A percentile compares a stretch with the other conserved stretches of the same genome.
Evolutionary conservation across 305 asterid genomes (phyloP).

Genomic region (Petunia hybrid): DNA sequence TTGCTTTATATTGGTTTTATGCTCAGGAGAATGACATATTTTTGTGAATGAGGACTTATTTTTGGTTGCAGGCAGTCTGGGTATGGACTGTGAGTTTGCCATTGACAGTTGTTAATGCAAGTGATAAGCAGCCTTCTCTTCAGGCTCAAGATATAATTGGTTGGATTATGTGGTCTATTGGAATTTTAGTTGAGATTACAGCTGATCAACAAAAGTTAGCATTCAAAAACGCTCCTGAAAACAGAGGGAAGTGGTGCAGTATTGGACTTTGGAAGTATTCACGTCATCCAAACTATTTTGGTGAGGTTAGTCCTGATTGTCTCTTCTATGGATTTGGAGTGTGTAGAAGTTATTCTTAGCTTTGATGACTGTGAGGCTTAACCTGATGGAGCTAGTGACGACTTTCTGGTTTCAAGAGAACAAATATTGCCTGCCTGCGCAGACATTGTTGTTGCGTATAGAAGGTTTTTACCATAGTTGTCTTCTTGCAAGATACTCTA

Average conservation of each 20-base stretch:
- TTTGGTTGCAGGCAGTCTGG: constrained; percentile 80
- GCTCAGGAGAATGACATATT: constrained; percentile 12
- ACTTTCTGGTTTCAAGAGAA: not conserved
- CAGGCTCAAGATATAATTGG: constrained; percentile 73
- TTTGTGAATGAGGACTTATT: not conserved
- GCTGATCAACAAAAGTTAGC: constrained; percentile 87
- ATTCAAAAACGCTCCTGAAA: constrained; percentile 72
- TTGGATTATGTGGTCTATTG: constrained; percentile 81
- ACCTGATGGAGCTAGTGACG: constrained; percentile 11
- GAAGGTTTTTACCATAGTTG: not conserved
- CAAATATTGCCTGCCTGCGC: not conserved
- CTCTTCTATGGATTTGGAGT: not conserved
- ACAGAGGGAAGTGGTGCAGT: constrained; percentile 85
- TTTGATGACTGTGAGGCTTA: not conserved
- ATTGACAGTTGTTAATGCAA: constrained; percentile 85
- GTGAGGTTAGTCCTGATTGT: constrained; percentile 64
- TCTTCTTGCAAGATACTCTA: not conserved
- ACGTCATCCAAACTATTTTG: constrained; percentile 97
- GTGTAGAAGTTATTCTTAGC: not conserved
- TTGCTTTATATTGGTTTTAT: not conserved
- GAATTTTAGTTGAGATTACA: constrained; percentile 73
- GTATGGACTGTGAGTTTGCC: constrained; percentile 99
- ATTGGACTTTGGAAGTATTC: constrained; percentile 89
- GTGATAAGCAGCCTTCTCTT: constrained; percentile 65
- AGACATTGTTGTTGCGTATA: not conserved